Conservation (phyloP, 148 eudicot species). For the Pharnaceum exiguum region DNA sequence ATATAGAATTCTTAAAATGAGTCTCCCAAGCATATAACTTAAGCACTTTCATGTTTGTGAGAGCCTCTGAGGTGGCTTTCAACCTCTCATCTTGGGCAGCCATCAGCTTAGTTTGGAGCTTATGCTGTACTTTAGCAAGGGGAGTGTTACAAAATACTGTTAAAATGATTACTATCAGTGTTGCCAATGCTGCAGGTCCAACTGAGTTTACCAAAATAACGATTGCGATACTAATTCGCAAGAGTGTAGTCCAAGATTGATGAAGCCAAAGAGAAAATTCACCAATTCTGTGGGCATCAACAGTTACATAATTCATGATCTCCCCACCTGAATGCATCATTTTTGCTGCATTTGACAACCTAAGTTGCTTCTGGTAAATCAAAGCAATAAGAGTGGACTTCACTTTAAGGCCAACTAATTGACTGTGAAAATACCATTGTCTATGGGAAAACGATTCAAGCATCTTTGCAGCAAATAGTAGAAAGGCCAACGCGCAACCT, state of each 20-base stretch:
- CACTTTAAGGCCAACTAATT: constrained; percentile 52
- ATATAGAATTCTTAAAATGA: constrained; percentile 38
- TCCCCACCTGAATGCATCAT: constrained; percentile 55
- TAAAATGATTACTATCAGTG: neutral
- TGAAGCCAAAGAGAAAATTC: constrained; percentile 72
- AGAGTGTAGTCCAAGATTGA: constrained; percentile 56
- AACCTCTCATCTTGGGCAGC: constrained; percentile 46
- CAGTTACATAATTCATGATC: constrained; percentile 58
- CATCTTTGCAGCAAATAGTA: constrained; percentile 33
- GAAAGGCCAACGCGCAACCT: constrained; percentile 28
- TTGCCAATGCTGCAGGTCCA: constrained; percentile 47
- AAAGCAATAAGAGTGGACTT: constrained; percentile 56
- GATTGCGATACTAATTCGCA: constrained; percentile 51
- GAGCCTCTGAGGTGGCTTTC: constrained; percentile 46
- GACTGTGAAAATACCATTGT: constrained; percentile 37
- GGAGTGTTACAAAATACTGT: too few species aligned
- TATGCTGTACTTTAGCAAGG: constrained; percentile 25
- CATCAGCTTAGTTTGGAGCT: constrained; percentile 43
- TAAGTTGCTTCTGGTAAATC: constrained; percentile 56
- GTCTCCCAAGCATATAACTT: constrained; percentile 68
- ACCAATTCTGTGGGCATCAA: constrained; percentile 67
- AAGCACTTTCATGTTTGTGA: constrained; percentile 56
- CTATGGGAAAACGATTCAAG: constrained; percentile 26
- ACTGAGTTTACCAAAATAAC: constrained; percentile 38
- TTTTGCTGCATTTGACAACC: constrained; percentile 53